Percentiles rank a stretch among this genome's conserved stretches.
Evolutionary conservation across 345 rosid genomes (phyloP).

Genomic region (Microthlaspi erraticum): DNA sequence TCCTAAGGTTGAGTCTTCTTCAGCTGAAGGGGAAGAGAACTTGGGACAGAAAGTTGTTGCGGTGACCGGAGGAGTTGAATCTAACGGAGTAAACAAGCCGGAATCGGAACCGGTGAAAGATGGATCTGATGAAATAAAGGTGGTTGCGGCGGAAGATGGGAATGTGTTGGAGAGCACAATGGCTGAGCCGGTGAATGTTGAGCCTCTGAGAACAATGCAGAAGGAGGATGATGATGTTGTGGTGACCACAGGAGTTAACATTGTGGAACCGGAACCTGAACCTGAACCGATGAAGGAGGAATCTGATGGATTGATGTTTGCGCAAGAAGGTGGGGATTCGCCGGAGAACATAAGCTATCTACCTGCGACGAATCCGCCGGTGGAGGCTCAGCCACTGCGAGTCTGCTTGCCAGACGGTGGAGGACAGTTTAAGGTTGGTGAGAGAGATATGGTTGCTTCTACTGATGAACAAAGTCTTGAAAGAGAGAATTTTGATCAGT

Average conservation of each 20-base stretch:
- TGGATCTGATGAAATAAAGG: not conserved
- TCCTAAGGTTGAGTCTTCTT: too few relatives aligned
- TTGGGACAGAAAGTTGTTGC: not conserved
- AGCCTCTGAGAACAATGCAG: not conserved
- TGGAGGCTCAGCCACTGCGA: conserved; percentile 16
- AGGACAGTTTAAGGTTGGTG: too few relatives aligned
- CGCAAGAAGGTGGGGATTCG: not conserved
- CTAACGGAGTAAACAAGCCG: too few relatives aligned
- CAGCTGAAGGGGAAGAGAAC: not conserved
- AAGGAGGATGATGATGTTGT: not conserved
- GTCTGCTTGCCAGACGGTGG: conserved; percentile 13
- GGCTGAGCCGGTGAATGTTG: not conserved
- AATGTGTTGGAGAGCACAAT: not conserved
- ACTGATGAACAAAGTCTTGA: not conserved
- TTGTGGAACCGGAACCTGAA: conserved; percentile 12
- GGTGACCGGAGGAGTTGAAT: not conserved
- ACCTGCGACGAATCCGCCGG: not conserved
- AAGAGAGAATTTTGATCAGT: conserved; percentile 26
- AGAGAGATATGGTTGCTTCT: conserved; percentile 22
- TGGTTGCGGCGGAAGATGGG: not conserved
- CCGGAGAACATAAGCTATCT: not conserved
- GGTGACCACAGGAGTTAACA: not conserved
- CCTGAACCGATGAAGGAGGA: conserved; percentile 12
- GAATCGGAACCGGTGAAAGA: conserved; percentile 24
- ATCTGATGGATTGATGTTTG: not conserved